A percentile compares a stretch with the other conserved stretches of the same genome.
Conservation (phyloP, 805 yeast genomes). For the Maudiozyma barnettii region DNA sequence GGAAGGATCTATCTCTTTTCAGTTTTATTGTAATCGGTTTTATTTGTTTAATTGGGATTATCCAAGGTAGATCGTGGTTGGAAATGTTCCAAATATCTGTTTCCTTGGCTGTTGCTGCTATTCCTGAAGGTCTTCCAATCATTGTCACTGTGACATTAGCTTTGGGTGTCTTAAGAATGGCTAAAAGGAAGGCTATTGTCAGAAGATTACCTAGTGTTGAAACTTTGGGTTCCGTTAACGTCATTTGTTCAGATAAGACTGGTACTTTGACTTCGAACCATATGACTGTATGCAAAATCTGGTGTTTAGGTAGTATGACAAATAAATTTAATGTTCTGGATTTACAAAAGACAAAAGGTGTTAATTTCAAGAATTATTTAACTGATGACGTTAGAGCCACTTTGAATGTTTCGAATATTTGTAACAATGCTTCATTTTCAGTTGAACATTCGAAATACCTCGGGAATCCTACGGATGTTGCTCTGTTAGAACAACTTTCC, state of each 20-base stretch:
- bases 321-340: conserved; percentile 29
- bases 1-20: conserved; percentile 77
- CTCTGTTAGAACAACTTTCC: conserved; percentile 65
- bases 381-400: conserved; percentile 47
- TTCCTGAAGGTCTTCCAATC: conserved; percentile 97
- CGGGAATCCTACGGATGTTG: conserved; percentile 95
- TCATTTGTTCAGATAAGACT: conserved; percentile 86
- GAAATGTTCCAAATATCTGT: conserved; percentile 98
- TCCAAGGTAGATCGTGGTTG: conserved; percentile 91
- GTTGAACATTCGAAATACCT: conserved; percentile 58
- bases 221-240: conserved; percentile 89
- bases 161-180: conserved; percentile 94
- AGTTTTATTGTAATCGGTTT: conserved; percentile 82
- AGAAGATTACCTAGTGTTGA: conserved; percentile 92
- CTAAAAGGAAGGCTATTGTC: conserved; percentile 87
- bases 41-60: conserved; percentile 81
- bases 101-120: conserved; percentile 96
- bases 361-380: conserved; percentile 35
- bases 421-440: conserved; percentile 68
- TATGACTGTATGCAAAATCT: conserved; percentile 78
- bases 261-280: conserved; percentile 87
- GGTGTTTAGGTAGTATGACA: conserved; percentile 59
- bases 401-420: conserved; percentile 58
- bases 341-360: conserved; percentile 39
- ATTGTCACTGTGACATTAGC: conserved; percentile 97